These are phyloP conservation scores for Kwoniella botswanensis DNA, from an alignment of 768 basidiomycete species.

Conservation along the genomic window DNA sequence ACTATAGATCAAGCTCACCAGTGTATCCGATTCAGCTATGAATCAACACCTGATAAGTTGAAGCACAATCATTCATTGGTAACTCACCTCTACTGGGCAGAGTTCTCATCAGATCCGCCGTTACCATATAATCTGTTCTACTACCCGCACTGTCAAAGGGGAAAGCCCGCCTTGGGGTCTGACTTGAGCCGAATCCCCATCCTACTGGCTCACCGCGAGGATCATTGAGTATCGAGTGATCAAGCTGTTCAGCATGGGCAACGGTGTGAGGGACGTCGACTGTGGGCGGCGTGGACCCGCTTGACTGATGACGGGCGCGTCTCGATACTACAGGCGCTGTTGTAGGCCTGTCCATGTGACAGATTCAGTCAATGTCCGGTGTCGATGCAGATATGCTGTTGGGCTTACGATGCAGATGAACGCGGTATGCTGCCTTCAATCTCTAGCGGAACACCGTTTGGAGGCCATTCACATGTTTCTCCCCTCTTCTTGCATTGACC, in stretches of 20 bases:
- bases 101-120: conserved; percentile 10
- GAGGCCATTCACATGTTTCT: conserved; percentile 13
- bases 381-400: neutral
- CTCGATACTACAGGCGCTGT: neutral
- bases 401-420: neutral
- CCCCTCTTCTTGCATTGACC: conserved; percentile 14
- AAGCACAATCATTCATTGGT: neutral
- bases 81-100: conserved; percentile 18
- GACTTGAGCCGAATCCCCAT: neutral
- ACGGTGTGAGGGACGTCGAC: conserved; percentile 24
- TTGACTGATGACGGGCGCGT: neutral
- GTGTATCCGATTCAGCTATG: conserved; percentile 11
- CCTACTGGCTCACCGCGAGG: neutral
- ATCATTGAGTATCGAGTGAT: conserved; percentile 25
- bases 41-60: neutral
- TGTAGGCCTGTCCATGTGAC: neutral
- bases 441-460: conserved; percentile 16
- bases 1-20: neutral
- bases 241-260: conserved; percentile 21
- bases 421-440: neutral
- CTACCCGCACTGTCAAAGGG: conserved; percentile 3
- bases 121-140: conserved; percentile 16
- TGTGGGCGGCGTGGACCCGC: neutral
- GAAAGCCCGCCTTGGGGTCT: neutral
- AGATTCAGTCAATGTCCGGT: neutral